Evolutionary conservation across 2,329 filamentous ascomycete species (phyloP).

Genomic region (Colletotrichum sp.): DNA sequence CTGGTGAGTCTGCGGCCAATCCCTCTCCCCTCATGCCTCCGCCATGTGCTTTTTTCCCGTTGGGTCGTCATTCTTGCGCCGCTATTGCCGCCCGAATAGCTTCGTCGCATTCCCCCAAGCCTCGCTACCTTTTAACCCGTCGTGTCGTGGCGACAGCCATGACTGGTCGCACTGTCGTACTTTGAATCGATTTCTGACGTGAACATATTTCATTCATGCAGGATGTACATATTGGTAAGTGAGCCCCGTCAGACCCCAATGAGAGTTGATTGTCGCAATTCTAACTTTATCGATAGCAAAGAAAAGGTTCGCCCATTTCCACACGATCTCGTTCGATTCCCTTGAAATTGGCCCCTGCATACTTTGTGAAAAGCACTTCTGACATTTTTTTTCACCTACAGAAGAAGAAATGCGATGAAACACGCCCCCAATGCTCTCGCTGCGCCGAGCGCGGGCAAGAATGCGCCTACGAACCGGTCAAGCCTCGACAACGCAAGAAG

Average conservation of each 20-base stretch:
- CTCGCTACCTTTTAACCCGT: neutral
- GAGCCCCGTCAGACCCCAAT: neutral
- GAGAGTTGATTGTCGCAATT: neutral
- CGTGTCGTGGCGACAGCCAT: neutral
- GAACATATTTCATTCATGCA: slow-evolving; percentile 29
- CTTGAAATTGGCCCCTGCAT: neutral
- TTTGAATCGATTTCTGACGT: slow-evolving; percentile 25
- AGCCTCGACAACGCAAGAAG: slow-evolving; percentile 42
- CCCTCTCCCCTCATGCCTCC: neutral
- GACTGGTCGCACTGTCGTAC: neutral
- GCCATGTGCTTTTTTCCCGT: neutral
- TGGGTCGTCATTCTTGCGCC: neutral
- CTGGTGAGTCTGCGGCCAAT: slow-evolving; percentile 48
- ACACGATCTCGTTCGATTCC: neutral
- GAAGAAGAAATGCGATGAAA: slow-evolving; percentile 66
- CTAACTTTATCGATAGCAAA: slow-evolving; percentile 43
- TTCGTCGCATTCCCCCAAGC: neutral
- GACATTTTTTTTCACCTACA: slow-evolving; percentile 26
- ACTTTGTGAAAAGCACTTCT: neutral
- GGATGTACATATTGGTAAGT: slow-evolving; percentile 60
- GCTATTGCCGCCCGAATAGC: slow-evolving; percentile 17
- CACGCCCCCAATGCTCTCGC: slow-evolving; percentile 54
- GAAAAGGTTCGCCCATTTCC: slow-evolving; percentile 51
- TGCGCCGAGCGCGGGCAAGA: slow-evolving; percentile 53
- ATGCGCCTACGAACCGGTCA: slow-evolving; percentile 56